Base-by-base conservation (phyloP, 1,284 basidiomycete species). In the Irpex lacteus region DNA sequence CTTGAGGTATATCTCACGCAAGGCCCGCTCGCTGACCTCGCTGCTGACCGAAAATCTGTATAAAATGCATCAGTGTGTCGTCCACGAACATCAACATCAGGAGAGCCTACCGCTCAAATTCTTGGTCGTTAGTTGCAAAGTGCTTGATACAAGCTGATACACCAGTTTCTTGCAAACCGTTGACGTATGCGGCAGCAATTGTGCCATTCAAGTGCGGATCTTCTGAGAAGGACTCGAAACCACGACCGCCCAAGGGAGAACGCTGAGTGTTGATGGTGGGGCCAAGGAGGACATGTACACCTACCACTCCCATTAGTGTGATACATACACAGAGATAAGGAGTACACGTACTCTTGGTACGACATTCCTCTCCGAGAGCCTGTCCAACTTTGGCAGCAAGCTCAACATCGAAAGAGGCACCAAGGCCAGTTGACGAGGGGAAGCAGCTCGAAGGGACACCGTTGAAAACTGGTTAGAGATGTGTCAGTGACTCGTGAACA, bases 1-100 rank as follows among this genome's bases (percentile, higher is more conserved):
- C 59, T 69, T 71, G 37, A 93, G 79, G 73, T 94, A 94, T 59
- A 94, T 83, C 72, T 94, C 92, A 40, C 90, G 84, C 49, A 94
- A 78, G 0, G 91, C 87, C 34, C 91, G 83, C 60, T 84, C 80
- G 67, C 80, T 81, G 62, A 89, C 75, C 68, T 89, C 87, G 63
- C 80, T 86, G 77, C 77, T 83, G 68, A 79, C 82, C 59, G 79
- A 84, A 72, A 81, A 81, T 61, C 81, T 81, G 61, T 5, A 7
- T n/a, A 57, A 21, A n/a, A 36, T 1, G 34, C 4, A 44, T 4
- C 52, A n/a, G 15, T 34, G 32, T 36, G 26, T 15, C 19, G 5
- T n/a, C 37, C 40, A 52, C 5, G 5, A 56, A 7, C 13, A 55
- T 58, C 19, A 2, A 26, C 8, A 18, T 9, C 1, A 44, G 37